Evolutionary conservation across 495 filamentous ascomycete genomes (phyloP).

Genomic region (Ramalina intermedia): DNA sequence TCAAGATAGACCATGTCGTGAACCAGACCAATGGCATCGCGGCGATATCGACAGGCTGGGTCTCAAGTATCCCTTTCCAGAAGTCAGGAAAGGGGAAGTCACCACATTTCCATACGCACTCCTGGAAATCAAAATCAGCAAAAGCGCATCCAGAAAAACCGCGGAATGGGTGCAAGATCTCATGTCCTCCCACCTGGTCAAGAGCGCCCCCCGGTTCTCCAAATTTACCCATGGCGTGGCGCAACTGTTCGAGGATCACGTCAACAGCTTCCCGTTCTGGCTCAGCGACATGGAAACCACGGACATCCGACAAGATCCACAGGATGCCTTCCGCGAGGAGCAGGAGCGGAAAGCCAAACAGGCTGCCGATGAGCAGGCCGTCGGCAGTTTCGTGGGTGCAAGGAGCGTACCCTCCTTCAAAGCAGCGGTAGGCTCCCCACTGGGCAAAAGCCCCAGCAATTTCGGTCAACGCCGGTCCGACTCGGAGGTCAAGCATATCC

Average conservation of each 20-base stretch:
- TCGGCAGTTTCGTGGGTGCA: constrained; percentile 64
- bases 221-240: constrained; percentile 95
- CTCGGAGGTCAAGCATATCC: constrained; percentile 19
- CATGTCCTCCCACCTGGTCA: constrained; percentile 82
- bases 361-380: constrained; percentile 73
- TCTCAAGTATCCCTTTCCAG: constrained; percentile 74
- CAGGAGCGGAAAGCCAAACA: constrained; percentile 65
- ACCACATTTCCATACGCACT: constrained; percentile 82
- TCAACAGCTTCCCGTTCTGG: constrained; percentile 96
- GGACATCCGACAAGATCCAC: constrained; percentile 85
- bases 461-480: constrained; percentile 10
- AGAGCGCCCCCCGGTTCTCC: constrained; percentile 77
- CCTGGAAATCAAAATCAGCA: constrained; percentile 82
- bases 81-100: constrained; percentile 80
- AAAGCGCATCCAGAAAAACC: constrained; percentile 47
- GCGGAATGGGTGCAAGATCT: constrained; percentile 82
- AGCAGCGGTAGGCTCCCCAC: constrained; percentile 45
- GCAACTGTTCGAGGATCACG: constrained; percentile 82
- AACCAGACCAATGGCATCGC: constrained; percentile 82
- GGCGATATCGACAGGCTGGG: constrained; percentile 68
- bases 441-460: constrained; percentile 28
- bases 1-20: constrained; percentile 67
- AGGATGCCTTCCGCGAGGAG: constrained; percentile 79
- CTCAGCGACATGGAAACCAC: constrained; percentile 64
- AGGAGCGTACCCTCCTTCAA: constrained; percentile 35